Evolutionary conservation across 495 filamentous ascomycete genomes (phyloP).

Genomic region (Parathielavia appendiculata): DNA sequence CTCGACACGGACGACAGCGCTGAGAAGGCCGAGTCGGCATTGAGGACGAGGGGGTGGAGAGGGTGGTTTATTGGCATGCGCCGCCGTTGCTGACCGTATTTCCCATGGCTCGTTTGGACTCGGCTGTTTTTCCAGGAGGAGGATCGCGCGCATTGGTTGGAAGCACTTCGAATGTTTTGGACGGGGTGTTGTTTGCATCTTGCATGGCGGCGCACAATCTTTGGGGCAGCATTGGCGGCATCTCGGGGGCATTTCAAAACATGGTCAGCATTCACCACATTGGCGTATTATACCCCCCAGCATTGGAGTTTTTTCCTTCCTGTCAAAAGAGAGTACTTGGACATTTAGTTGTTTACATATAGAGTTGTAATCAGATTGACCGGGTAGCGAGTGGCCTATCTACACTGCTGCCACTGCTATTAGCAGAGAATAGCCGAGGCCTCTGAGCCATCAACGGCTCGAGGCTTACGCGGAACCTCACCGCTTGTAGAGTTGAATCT

Average conservation of each 20-base stretch:
- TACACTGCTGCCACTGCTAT: too few relatives aligned
- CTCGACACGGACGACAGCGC: constrained; percentile 24
- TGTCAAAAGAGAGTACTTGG: constrained; percentile 2
- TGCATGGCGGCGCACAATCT: constrained; percentile 9
- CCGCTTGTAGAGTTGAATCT: too few relatives aligned
- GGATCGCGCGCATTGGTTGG: too few relatives aligned
- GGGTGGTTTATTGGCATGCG: constrained; percentile 28
- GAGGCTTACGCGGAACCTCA: too few relatives aligned
- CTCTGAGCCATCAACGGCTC: too few relatives aligned
- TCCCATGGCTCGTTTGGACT: too few relatives aligned
- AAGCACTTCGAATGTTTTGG: not conserved
- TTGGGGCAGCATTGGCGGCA: constrained; percentile 12
- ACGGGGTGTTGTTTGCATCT: constrained; percentile 5
- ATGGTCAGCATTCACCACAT: constrained; percentile 9
- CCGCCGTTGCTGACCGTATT: constrained; percentile 3
- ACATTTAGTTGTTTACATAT: not conserved
- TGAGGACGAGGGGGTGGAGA: constrained; percentile 20
- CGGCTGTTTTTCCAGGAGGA: too few relatives aligned
- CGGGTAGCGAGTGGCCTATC: constrained; percentile 13
- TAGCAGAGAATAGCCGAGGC: too few relatives aligned
- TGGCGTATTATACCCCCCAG: constrained; percentile 21
- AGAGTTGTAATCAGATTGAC: constrained; percentile 1
- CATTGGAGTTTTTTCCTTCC: constrained; percentile 11
- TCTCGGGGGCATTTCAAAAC: constrained; percentile 7
- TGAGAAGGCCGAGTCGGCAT: constrained; percentile 11